Percentiles rank a stretch among this genome's conserved stretches.
Evolutionary conservation across 306 rosid species (phyloP).

Genomic region (Crataegus laevigata): DNA sequence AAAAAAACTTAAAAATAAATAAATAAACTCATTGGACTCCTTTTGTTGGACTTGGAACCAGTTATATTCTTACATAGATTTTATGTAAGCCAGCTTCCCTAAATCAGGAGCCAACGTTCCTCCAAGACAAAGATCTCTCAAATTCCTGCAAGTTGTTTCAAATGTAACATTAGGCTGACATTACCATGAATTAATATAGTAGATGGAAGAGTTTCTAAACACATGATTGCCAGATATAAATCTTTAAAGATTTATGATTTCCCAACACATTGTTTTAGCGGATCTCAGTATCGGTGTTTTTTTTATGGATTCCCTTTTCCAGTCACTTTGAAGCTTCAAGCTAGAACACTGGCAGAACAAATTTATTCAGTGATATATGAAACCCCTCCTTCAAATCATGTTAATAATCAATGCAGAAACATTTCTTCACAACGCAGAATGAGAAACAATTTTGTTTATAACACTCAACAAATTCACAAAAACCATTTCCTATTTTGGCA

Average conservation of each 20-base stretch:
- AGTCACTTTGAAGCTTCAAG: background rate
- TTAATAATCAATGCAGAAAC: background rate
- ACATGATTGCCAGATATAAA: background rate
- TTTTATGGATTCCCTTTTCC: background rate
- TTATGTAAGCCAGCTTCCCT: slow-evolving; percentile 40
- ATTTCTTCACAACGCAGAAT: background rate
- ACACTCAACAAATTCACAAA: background rate
- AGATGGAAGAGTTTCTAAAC: background rate
- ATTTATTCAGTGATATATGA: background rate
- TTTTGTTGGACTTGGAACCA: background rate
- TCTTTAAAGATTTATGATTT: background rate
- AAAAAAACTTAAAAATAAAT: background rate
- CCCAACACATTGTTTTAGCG: too few relatives aligned
- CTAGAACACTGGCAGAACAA: background rate
- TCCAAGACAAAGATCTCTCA: slow-evolving; percentile 52
- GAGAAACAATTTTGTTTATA: background rate
- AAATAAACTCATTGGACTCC: background rate
- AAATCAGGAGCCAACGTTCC: slow-evolving; percentile 66
- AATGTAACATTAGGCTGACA: slow-evolving; percentile 1
- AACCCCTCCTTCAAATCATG: background rate
- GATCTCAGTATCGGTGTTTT: too few relatives aligned
- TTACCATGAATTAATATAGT: background rate
- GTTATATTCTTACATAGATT: slow-evolving; percentile 47
- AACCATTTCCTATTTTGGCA: background rate
- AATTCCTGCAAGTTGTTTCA: slow-evolving; percentile 39